Conservation (phyloP, 2,329 filamentous ascomycete genomes). For the Calonectria hawksworthii region DNA sequence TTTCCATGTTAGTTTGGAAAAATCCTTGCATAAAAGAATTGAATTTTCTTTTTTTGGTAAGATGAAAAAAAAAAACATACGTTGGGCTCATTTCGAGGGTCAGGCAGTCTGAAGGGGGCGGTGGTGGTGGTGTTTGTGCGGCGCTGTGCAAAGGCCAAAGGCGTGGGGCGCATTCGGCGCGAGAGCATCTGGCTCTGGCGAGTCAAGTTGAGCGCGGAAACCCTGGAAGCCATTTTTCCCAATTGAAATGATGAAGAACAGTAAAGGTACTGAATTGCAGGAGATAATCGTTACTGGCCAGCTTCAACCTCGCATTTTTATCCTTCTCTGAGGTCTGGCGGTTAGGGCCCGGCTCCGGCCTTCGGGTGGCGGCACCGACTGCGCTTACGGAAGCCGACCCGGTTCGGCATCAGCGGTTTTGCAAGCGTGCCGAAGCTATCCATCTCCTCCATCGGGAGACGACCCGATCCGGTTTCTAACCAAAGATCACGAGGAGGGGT, state of each 20-base stretch:
- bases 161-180: conserved; percentile 29
- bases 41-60: background rate
- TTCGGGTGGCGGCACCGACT: conserved; percentile 26
- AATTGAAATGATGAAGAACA: conserved; percentile 21
- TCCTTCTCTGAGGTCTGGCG: conserved; percentile 24
- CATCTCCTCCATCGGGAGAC: conserved; percentile 26
- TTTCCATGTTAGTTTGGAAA: background rate
- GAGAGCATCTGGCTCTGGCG: conserved; percentile 36
- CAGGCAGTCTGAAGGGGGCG: conserved; percentile 49
- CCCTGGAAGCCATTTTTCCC: conserved; percentile 37
- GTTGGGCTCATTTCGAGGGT: conserved; percentile 51
- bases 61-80: conserved; percentile 32
- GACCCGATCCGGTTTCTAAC: conserved; percentile 19
- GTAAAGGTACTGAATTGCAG: background rate
- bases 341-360: conserved; percentile 11
- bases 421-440: conserved; percentile 20
- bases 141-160: conserved; percentile 35
- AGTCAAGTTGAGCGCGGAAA: conserved; percentile 31
- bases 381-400: conserved; percentile 25
- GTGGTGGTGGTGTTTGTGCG: conserved; percentile 45
- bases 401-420: background rate
- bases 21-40: background rate
- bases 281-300: background rate
- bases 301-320: conserved; percentile 36
- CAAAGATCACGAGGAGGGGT: background rate